Conservation (phyloP, 257 asterid genomes). For the Coffea canephora region DNA sequence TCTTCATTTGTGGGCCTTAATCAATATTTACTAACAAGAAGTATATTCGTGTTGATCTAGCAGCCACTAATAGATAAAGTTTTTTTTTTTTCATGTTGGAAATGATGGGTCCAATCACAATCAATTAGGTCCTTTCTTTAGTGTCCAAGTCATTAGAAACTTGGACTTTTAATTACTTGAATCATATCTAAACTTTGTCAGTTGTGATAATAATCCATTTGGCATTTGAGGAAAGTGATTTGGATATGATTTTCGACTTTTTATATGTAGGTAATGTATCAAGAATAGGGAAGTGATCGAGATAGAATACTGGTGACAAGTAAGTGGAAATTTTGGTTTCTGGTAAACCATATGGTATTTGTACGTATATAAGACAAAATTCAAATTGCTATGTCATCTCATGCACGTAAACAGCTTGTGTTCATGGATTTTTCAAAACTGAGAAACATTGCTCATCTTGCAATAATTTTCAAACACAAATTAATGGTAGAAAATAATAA, state of each 20-base stretch:
- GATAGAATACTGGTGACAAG: background rate
- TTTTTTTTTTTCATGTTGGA: no score
- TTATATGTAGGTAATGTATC: background rate
- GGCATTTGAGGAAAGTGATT: background rate
- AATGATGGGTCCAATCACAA: conserved; percentile 13
- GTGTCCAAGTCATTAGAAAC: conserved; percentile 7
- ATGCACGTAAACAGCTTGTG: background rate
- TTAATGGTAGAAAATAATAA: background rate
- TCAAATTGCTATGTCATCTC: background rate
- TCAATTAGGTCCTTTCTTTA: background rate
- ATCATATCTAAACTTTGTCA: background rate
- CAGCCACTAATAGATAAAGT: conserved; percentile 4
- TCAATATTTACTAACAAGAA: background rate
- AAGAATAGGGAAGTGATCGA: background rate
- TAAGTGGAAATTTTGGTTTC: background rate
- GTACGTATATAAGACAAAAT: no score
- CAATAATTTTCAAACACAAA: background rate
- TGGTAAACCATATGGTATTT: background rate
- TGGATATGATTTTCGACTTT: background rate
- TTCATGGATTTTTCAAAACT: no score
- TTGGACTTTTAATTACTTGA: background rate
- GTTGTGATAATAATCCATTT: background rate
- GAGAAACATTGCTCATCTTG: no score
- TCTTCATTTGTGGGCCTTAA: background rate
- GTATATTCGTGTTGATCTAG: conserved; percentile 1